Percentiles rank a stretch among this genome's conserved stretches.
phyloP scores from a whole-genome alignment of 2,329 filamentous ascomycete genomes.

The Phaeosphaeriaceae sp. region DNA sequence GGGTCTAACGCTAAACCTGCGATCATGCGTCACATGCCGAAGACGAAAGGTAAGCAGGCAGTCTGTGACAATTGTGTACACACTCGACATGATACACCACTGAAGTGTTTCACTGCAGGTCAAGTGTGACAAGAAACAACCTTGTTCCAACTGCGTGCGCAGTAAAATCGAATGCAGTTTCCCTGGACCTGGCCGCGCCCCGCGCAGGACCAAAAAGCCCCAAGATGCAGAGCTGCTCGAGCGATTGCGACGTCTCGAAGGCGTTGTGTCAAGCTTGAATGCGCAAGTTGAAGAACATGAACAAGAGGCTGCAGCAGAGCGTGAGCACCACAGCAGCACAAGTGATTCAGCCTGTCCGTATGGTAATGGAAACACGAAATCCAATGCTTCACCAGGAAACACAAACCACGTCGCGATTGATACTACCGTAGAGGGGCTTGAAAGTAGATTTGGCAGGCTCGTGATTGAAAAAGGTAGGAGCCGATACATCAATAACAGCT shows the following conservation, averaged over 20 bases:
- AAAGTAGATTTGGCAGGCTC: constrained; percentile 69
- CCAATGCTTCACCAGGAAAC: neutral
- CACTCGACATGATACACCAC: neutral
- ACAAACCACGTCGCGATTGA: constrained; percentile 33
- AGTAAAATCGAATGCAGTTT: constrained; percentile 75
- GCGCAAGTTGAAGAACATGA: constrained; percentile 47
- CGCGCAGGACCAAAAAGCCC: constrained; percentile 70
- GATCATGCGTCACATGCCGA: constrained; percentile 47
- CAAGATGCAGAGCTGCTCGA: constrained; percentile 76
- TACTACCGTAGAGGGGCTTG: constrained; percentile 45
- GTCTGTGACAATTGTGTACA: neutral
- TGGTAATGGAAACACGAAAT: neutral
- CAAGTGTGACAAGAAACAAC: constrained; percentile 78
- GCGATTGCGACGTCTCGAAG: constrained; percentile 73
- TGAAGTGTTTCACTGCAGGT: constrained; percentile 49
- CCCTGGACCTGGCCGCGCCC: constrained; percentile 74
- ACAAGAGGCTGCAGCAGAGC: constrained; percentile 39
- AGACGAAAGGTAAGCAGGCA: constrained; percentile 55
- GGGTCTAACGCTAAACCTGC: constrained; percentile 31
- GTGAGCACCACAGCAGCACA: constrained; percentile 9
- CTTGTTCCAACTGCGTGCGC: constrained; percentile 76
- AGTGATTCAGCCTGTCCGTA: constrained; percentile 14
- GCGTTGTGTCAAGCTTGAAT: constrained; percentile 70
- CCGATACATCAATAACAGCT: constrained; percentile 76
- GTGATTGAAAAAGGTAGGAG: constrained; percentile 74